Evolutionary conservation across 2,329 filamentous ascomycete species (phyloP).

Genomic region (Fusarium tuaranense): DNA sequence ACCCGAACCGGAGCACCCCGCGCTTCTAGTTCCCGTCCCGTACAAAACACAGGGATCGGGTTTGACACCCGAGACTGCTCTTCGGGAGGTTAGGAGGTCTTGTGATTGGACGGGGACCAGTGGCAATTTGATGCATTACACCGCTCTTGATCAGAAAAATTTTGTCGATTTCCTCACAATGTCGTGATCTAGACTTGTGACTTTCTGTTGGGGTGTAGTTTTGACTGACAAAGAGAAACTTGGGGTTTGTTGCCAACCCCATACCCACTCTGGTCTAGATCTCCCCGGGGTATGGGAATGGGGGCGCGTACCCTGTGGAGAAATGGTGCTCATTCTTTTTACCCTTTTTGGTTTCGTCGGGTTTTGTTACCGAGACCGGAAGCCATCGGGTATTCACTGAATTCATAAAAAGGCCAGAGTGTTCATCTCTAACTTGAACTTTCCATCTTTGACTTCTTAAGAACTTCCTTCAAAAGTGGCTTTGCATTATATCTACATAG

Average conservation of each 20-base stretch:
- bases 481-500: not conserved
- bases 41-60: not conserved
- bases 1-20: not conserved
- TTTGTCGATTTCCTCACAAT: not conserved
- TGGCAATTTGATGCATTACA: not conserved
- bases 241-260: not conserved
- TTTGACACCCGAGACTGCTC: not conserved
- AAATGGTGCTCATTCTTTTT: conserved; percentile 4
- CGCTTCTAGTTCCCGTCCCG: not conserved
- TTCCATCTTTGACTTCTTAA: not conserved
- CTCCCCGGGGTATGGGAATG: not conserved
- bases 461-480: not conserved
- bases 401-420: not conserved
- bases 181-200: not conserved
- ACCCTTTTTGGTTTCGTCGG: conserved; percentile 1
- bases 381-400: not conserved
- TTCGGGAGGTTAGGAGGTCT: not conserved
- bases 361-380: not conserved
- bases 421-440: not conserved
- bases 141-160: not conserved
- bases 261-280: conserved; percentile 1
- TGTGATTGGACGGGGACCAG: not conserved
- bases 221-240: not conserved
- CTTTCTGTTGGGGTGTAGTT: not conserved
- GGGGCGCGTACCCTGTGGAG: not conserved